Base-by-base conservation (phyloP, 2,329 filamentous ascomycete species). In the Tympanopsis confertula region DNA sequence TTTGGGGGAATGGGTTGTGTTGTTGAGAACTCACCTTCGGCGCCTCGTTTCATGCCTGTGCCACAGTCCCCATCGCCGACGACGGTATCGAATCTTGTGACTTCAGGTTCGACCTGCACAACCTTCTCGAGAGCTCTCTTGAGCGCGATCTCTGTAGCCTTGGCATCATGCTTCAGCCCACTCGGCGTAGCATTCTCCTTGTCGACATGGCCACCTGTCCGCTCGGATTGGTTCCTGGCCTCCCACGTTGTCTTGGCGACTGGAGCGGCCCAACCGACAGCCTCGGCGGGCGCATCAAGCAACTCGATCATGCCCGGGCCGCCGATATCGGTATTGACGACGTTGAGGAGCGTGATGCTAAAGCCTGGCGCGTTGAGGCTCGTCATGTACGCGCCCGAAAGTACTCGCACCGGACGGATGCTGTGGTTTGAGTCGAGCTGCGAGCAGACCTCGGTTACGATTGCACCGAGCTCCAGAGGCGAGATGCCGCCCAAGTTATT, bases 41-140 rank as follows among this genome's bases (percentile, higher is more conserved):
- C 86, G 36, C 87, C 87, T 43, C 86, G 78, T 63, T 86, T 86
- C 43, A 94, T 65, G 4, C 86, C 86, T 41, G 86, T 84, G 7
- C 87, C 87, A 51, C 87, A 94, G 58, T 94, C 87, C 35, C 87
- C 87, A 52, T 94, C 87, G 30, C 87, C 87, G 18, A 94, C 86
- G 12, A 91, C 75, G 0, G 86, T 93, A 52, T 86, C 82, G 49
- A 76, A 86, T 36, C 64, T 70, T 0, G 82, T 86, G 37, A 86
- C 68, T 37, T 84, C 78, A 1, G 81, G 77, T 54, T 87, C 82
- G 1, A 69, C 79, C 0, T 63, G 67, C 43, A 86, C 70, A 13
- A 87, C 62, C 24, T 64, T 66, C 36, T 81, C 61, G 13, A 86
- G 62, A 0, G 68, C 82, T 13, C 59, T 62, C 15, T 58, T 66